Evolutionary conservation across 2,329 filamentous ascomycete species (phyloP), one percentile per base, ranked within the genome.

Genomic region (Microcyclospora tardicrescens): DNA sequence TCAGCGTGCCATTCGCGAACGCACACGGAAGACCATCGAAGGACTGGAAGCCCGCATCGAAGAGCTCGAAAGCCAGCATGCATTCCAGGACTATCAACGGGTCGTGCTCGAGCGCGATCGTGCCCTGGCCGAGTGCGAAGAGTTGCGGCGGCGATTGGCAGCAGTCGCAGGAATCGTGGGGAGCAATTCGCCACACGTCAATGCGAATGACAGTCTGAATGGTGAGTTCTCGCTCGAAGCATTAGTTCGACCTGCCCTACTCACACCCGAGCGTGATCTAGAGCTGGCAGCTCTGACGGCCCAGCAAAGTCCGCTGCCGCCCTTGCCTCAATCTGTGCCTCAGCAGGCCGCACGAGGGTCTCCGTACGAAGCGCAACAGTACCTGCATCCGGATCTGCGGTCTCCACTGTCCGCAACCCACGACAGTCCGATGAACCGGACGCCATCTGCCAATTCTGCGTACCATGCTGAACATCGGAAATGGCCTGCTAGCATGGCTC

Each of bases 21-120:
- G 84, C 39, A 91, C 84, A 19, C 84, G 80, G 62, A 74, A 77
- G 41, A 81, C 83, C 59, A 91, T 91, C 49, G 82, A 89, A 56
- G 65, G 63, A 6, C 67, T 91, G 42, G 81, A 91, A 59, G 69
- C 69, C 43, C 71, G 75, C 44, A 86, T 93, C 44, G 69, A 73
- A 39, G 81, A 89, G 45, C 69, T 93, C 48, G 83, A 82, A 41
- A 79, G 73, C 41, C 81, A 85, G 61, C 78, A 87, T 59, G 84
- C 84, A 0, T 87, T 86, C 51, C 79, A 84, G 56, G 85, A 94
- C 56, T 72, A 93, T 14, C 84, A 93, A 60, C 68, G 75, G 19
- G 82, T 77, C 9, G 61, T 89, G 39, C 70, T 75, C 27, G 78
- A 85, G 60, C 50, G 57, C 34, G 81, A 89, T 55, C 72, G 73